Conservation (phyloP, 164 flowering plant genomes). For the Magnolia sinica region DNA sequence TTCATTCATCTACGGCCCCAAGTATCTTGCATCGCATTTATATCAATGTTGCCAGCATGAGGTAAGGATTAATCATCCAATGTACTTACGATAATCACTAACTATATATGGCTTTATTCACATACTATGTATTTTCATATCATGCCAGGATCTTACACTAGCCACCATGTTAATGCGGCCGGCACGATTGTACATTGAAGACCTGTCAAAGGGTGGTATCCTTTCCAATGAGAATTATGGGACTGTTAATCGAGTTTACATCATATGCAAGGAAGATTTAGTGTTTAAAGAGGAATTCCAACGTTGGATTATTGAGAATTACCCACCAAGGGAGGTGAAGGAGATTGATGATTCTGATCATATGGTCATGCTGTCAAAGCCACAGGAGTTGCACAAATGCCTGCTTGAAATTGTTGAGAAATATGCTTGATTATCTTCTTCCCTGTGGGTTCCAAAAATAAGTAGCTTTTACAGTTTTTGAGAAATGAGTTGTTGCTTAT, state of each 20-base stretch:
- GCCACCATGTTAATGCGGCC: conserved; percentile 19
- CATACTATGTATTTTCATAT: not conserved
- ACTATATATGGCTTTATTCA: not conserved
- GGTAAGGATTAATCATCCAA: conserved; percentile 15
- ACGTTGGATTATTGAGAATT: conserved; percentile 14
- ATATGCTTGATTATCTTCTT: not conserved
- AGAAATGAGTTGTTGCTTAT: not conserved
- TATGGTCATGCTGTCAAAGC: conserved; percentile 48
- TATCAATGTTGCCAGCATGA: conserved; percentile 34
- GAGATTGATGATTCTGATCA: conserved; percentile 25
- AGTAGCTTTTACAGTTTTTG: not conserved
- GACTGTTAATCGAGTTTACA: conserved; percentile 16
- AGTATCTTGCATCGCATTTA: conserved; percentile 13
- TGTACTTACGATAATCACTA: not conserved
- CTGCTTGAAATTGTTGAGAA: conserved; percentile 16
- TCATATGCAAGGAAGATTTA: conserved; percentile 16
- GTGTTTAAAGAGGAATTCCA: conserved; percentile 21
- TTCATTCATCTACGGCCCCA: conserved; percentile 27
- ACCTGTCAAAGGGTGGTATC: not conserved
- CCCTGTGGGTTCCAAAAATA: not conserved
- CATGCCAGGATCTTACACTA: conserved; percentile 14
- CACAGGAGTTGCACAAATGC: conserved; percentile 22
- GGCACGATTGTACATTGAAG: not conserved
- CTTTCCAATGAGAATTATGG: conserved; percentile 20
- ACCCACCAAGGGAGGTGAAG: conserved; percentile 31